Evolutionary conservation across 192 early-diverging fungal species (phyloP).

Genomic region (Entomortierella beljakovae): DNA sequence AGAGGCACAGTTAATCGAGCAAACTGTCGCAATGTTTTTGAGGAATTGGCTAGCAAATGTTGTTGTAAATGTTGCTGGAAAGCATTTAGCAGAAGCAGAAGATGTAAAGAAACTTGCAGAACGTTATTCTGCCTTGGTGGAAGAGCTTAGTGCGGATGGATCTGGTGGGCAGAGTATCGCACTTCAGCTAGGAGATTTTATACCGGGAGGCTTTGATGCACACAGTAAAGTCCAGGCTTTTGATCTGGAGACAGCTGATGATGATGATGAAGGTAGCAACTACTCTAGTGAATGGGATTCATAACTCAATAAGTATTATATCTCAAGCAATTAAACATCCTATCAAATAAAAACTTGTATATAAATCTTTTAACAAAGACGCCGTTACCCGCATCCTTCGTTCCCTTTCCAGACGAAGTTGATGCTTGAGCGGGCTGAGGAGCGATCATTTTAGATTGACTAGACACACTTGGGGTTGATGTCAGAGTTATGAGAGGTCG

Average conservation of each 20-base stretch:
- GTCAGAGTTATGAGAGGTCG: too few species aligned
- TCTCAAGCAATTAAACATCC: too few species aligned
- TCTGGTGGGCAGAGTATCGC: constrained; percentile 50
- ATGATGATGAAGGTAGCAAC: neutral
- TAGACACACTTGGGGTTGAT: too few species aligned
- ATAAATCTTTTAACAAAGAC: too few species aligned
- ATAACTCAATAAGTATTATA: too few species aligned
- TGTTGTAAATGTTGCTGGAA: constrained; percentile 10
- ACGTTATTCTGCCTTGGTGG: constrained; percentile 20
- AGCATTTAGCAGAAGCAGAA: constrained; percentile 21
- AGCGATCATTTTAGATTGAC: too few species aligned
- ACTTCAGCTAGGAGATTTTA: constrained; percentile 30
- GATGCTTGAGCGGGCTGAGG: too few species aligned
- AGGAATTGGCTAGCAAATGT: constrained; percentile 1
- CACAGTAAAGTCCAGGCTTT: neutral
- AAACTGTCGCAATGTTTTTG: constrained; percentile 20
- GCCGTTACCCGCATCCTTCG: too few species aligned
- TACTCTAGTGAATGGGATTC: too few species aligned
- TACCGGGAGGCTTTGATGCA: constrained; percentile 29
- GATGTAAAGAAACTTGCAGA: constrained; percentile 10
- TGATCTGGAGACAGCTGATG: constrained; percentile 1
- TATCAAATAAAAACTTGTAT: too few species aligned
- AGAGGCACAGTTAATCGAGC: constrained; percentile 44
- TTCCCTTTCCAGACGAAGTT: too few species aligned
- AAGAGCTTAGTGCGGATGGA: constrained; percentile 32